Percentiles rank a stretch among this genome's conserved stretches.
Evolutionary conservation across 2,329 filamentous ascomycete genomes (phyloP).

Genomic region (Paecilomyces formosus): DNA sequence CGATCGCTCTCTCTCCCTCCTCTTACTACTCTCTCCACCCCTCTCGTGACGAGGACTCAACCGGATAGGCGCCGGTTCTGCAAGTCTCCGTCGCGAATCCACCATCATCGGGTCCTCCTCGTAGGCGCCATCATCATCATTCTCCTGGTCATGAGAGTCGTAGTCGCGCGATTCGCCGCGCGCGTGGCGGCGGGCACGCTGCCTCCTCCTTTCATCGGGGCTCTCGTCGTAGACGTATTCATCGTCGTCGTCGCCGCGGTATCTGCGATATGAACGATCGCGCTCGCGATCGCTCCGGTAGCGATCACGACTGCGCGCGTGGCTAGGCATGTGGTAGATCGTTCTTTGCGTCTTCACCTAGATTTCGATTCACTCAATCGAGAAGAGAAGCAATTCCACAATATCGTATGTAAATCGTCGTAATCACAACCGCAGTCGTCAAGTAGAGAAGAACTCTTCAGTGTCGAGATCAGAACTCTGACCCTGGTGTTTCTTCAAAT

Average conservation of each 20-base stretch:
- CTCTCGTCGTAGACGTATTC: constrained; percentile 3
- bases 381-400: background rate
- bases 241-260: background rate
- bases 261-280: constrained; percentile 7
- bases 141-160: constrained; percentile 9
- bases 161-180: constrained; percentile 16
- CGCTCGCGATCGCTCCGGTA: constrained; percentile 14
- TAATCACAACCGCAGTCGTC: no score
- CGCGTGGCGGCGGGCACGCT: constrained; percentile 4
- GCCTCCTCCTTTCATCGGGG: constrained; percentile 5
- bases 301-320: constrained; percentile 27
- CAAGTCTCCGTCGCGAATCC: constrained; percentile 2
- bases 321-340: constrained; percentile 21
- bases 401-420: background rate
- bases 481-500: no score
- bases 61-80: background rate
- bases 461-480: no score
- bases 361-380: background rate
- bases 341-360: background rate
- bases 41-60: constrained; percentile 8
- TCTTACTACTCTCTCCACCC: constrained; percentile 6
- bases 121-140: constrained; percentile 11
- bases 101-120: constrained; percentile 10
- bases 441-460: no score
- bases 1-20: constrained; percentile 17